Evolutionary conservation across 2,329 filamentous ascomycete genomes (phyloP).

Genomic region (Exophiala alcalophila): DNA sequence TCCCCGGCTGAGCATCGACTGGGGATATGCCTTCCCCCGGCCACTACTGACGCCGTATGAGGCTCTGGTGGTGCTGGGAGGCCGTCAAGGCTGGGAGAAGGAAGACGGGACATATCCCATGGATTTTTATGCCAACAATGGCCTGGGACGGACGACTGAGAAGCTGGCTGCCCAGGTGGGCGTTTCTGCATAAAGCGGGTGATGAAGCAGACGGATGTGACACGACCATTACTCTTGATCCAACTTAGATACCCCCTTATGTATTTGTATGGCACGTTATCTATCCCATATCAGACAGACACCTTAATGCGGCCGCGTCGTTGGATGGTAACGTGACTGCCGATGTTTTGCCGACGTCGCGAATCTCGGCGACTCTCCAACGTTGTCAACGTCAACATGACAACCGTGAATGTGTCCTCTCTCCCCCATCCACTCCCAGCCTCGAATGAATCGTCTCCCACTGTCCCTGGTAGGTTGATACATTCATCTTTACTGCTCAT

Average conservation of each 20-base stretch:
- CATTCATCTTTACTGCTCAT: too few relatives aligned
- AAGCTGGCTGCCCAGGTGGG: conserved; percentile 28
- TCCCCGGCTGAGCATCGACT: conserved; percentile 94
- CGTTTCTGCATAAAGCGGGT: conserved; percentile 19
- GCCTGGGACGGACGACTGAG: conserved; percentile 73
- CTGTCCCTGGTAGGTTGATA: too few relatives aligned
- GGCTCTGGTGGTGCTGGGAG: conserved; percentile 82
- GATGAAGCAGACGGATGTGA: too few relatives aligned
- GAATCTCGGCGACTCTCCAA: too few relatives aligned
- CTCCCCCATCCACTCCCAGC: too few relatives aligned
- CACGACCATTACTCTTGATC: too few relatives aligned
- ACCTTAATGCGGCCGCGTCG: background rate
- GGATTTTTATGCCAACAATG: conserved; percentile 96
- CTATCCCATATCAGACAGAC: too few relatives aligned
- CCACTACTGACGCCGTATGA: conserved; percentile 93
- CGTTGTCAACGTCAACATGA: too few relatives aligned
- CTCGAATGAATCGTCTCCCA: too few relatives aligned
- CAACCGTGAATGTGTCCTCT: conserved; percentile 1
- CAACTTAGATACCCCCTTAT: too few relatives aligned
- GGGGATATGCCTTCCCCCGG: conserved; percentile 91
- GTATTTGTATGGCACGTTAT: too few relatives aligned
- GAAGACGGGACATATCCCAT: conserved; percentile 75
- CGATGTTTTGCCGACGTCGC: conserved; percentile 3
- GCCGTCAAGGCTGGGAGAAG: conserved; percentile 69
- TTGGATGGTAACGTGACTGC: background rate